Conservation (phyloP, 1,284 basidiomycete species). For the Ceratobasidium sp. region DNA sequence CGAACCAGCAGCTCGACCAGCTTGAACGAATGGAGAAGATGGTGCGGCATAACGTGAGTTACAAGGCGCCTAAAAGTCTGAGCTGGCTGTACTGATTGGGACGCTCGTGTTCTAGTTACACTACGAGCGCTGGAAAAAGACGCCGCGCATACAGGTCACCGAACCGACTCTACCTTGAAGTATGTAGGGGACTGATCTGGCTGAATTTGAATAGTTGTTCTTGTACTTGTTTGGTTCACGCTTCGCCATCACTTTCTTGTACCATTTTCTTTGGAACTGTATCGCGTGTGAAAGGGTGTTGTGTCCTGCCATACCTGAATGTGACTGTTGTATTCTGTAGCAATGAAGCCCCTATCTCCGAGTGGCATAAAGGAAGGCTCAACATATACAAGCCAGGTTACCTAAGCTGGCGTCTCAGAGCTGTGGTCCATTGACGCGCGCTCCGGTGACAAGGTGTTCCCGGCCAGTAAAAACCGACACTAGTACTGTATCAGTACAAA, state of each 20-base stretch:
- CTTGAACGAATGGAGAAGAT: constrained; percentile 43
- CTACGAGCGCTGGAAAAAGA: constrained; percentile 39
- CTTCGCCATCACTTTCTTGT: neutral
- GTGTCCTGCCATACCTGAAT: neutral
- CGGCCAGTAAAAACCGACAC: neutral
- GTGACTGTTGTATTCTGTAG: neutral
- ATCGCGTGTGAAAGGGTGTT: constrained; percentile 4
- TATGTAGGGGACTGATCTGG: neutral
- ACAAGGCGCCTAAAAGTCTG: no score
- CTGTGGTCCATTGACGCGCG: no score
- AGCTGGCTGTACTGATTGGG: neutral
- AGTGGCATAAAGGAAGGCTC: neutral
- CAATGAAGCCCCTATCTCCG: neutral
- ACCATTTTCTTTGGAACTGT: constrained; percentile 16
- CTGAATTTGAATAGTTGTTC: neutral
- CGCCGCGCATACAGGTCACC: constrained; percentile 40
- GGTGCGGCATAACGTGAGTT: constrained; percentile 35
- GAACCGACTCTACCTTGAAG: neutral
- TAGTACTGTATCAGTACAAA: neutral
- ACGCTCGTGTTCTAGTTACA: constrained; percentile 9
- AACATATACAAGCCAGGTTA: no score
- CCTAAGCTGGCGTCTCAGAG: neutral
- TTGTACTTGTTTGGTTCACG: neutral
- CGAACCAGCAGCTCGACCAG: constrained; percentile 22
- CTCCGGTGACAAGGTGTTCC: no score